Conservation (phyloP, 2,329 filamentous ascomycete genomes). For the Neoarthrinium moseri region DNA sequence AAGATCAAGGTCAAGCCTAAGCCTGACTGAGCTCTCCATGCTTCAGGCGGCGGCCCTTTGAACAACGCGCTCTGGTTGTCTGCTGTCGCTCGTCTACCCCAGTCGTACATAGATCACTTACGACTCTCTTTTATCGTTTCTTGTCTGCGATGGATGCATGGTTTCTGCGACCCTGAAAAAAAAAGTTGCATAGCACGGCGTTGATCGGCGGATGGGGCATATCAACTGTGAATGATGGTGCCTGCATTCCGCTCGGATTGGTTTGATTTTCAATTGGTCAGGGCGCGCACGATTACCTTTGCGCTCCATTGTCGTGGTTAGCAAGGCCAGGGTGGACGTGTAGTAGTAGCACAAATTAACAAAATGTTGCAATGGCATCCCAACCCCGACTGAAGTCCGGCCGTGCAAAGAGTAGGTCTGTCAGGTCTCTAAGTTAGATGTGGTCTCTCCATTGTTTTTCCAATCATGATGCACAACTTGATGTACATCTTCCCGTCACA, state of each 20-base stretch:
- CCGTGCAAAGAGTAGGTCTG: no score
- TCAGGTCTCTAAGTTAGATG: no score
- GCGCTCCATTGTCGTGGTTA: no score
- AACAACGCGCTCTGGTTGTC: neutral
- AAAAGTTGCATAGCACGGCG: slow-evolving; percentile 5
- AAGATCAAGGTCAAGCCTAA: slow-evolving; percentile 28
- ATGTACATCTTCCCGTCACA: no score
- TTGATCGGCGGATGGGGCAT: neutral
- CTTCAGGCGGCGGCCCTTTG: neutral
- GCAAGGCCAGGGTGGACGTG: no score
- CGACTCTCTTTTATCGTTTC: neutral
- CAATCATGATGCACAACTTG: no score
- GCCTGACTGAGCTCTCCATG: neutral
- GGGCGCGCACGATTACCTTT: no score
- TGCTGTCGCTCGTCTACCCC: neutral
- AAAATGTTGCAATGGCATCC: no score
- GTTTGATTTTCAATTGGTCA: no score
- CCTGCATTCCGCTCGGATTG: neutral
- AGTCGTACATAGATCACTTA: neutral
- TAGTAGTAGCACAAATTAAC: no score
- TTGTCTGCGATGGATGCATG: neutral
- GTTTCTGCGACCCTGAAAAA: neutral
- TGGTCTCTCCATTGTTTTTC: no score
- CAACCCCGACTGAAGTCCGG: no score
- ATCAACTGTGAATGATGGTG: neutral